Base-by-base conservation (phyloP, 495 filamentous ascomycete species). In the Neurospora sp. region DNA sequence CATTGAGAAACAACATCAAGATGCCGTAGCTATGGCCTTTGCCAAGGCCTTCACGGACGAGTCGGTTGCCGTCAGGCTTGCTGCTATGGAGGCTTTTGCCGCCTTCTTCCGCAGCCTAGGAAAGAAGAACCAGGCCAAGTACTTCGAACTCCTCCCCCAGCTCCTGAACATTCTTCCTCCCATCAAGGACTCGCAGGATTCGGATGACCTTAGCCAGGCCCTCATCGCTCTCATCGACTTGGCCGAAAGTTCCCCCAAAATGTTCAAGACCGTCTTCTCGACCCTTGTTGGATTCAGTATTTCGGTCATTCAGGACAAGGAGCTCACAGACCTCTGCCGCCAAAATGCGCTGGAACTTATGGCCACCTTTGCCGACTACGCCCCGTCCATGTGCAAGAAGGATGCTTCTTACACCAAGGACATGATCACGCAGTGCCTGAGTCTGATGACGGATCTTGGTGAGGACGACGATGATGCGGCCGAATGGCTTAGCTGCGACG, bases 361-460 rank as follows among this genome's bases (percentile, higher is more conserved):
- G 91, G 95, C 94, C 38, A 99, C 96, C 1, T 99, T 99, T 82
- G 96, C 96, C 73, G 96, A 99, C 76, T 94, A 96, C 75, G 91
- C 91, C 2, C 93, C 96, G 12, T 88, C 90, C 38, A 97, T 98
- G 91, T 98, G 96, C 85, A 91, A 89, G 81, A 98, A 98, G 77
- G 94, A 99, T 78, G 80, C 91, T 5, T 90, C 88, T 18, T 99
- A 96, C 81, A 95, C 94, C 9, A 88, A 86, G 70, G 93, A 97
- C 74, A 99, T 99, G 96, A 94, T 99, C 76, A 98, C 94, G 0
- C 96, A 99, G 82, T 99, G 96, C 79, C 84, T 99, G 75, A 98
- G 96, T 75, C 82, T 99, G 77, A 98, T 99, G 96, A 99, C 96
- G n/a, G 96, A 99, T 81, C 90, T 99, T 74, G 96, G 95, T 42